Evolutionary conservation across 345 rosid genomes (phyloP).

Genomic region (Arabidopsis arenosa): DNA sequence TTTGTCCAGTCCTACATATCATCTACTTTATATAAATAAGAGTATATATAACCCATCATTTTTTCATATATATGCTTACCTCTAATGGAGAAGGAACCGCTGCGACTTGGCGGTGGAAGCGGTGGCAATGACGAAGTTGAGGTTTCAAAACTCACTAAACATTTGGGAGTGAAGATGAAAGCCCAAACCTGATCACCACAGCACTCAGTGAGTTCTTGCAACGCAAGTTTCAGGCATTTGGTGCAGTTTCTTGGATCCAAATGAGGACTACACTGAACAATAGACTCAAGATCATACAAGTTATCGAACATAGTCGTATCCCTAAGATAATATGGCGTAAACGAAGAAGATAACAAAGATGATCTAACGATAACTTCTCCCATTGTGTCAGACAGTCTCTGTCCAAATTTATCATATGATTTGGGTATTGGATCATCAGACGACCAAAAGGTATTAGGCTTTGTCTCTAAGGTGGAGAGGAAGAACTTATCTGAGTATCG

Average conservation of each 20-base stretch:
- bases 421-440: neutral
- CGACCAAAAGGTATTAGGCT: neutral
- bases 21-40: too few species aligned
- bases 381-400: slow-evolving; percentile 30
- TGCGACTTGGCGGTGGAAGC: slow-evolving; percentile 19
- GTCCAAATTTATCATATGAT: neutral
- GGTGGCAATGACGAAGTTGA: neutral
- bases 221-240: slow-evolving; percentile 34
- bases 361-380: slow-evolving; percentile 29
- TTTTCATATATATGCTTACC: neutral
- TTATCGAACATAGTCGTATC: slow-evolving; percentile 7
- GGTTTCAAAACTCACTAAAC: slow-evolving; percentile 30
- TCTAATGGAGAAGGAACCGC: slow-evolving; percentile 4
- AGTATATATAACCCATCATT: too few species aligned
- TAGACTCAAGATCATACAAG: slow-evolving; percentile 36
- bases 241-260: slow-evolving; percentile 22
- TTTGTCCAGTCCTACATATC: too few species aligned
- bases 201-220: neutral
- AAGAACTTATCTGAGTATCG: slow-evolving; percentile 44
- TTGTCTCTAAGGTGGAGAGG: slow-evolving; percentile 20
- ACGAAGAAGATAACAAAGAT: neutral
- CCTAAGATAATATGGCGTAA: slow-evolving; percentile 16
- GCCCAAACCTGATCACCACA: slow-evolving; percentile 17
- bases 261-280: slow-evolving; percentile 39
- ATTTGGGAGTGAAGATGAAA: slow-evolving; percentile 33